Evolutionary conservation across 2,329 filamentous ascomycete genomes (phyloP), one percentile per base, ranked within the genome.

Genomic region (Chalaropsis thielavioides): DNA sequence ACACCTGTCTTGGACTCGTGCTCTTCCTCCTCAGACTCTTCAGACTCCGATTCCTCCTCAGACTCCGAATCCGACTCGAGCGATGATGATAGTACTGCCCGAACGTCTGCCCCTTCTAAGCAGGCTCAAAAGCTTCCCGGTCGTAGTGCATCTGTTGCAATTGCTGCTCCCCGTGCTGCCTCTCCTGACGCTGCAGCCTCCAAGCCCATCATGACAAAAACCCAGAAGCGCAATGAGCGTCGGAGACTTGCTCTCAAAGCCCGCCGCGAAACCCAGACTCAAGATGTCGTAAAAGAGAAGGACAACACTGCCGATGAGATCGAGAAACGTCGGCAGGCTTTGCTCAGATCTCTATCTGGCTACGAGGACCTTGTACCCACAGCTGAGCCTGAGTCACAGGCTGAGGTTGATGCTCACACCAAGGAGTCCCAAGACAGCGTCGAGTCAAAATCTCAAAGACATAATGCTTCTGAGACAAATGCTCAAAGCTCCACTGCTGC

Each of bases 261-360:
- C 35, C 56, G 64, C 35, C 58, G 64, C 19, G 41, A 41, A 41
- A 41, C n/a, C 5, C 27, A 63, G 19, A 40, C n/a, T 7, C 61
- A 49, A 8, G n/a, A 15, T 6, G 6, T 15, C n/a, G 61, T 38
- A 15, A 54, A 35, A 17, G 61, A 63, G 31, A 51, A 63, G n/a
- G 31, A 54, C 35, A 51, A 63, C 19, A 63, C 51, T 35, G 27
- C 51, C 17, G 24, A 58, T 58, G 63, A 64, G 63, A 51, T 41
- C n/a, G 61, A 64, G 38, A 60, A 46, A 40, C 46, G 46, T 17
- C 66, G 44, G 27, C 59, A 65, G 49, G 49, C 62, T 61, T 44
- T 64, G 44, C 51, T 65, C 19, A 27, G 76, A 81, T 80, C 67
- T 76, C 80, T 72, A 76, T 79, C 64, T 77, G 74, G 62, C 77